Evolutionary conservation across 176 grass and related monocot species (phyloP), one percentile per base, ranked within the genome.

Genomic region (Otatea glauca): DNA sequence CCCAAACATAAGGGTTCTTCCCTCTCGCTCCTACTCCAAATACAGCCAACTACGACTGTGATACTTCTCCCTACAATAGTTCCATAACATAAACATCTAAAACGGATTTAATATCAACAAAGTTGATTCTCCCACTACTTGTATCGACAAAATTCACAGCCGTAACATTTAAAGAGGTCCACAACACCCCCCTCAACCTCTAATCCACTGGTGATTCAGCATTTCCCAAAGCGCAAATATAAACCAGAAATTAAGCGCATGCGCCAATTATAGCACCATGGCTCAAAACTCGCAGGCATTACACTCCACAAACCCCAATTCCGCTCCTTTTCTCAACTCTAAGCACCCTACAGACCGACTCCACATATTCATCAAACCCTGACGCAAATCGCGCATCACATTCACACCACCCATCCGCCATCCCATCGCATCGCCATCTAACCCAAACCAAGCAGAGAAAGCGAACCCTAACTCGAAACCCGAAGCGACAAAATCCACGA

Each of bases 391-490:
- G 27, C 59, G 13, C 24, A 66, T 78, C 73, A 18, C 70, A 63
- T 8, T 27, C 21, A 38, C 45, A 76, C 16, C 21, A 34, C 47
- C 45, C 54, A 82, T 41, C 71, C 25, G 38, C 43, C 62, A 74
- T n/a, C 65, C 6, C 60, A 29, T 69, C 55, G 14, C 81, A 67
- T 49, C 86, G 55, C 72, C 55, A 68, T 74, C 76, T 56, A 44
- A 27, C 34, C 55, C 44, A 14, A 29, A 24, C 18, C 37, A 10
- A 61, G 42, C 35, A 29, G 64, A 44, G 43, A 55, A 27, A 73
- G 70, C 50, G 7, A 87, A 86, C 85, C 75, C 85, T 80, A 90
- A 37, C 81, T 47, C 62, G 5, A 34, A 66, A 72, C 24, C 37
- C 35, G 8, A 42, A 23, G 35, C 27, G 42, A 14, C 0, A 58